These are phyloP conservation scores for Ophiostoma pallidulum DNA, from an alignment of 2,329 filamentous ascomycete genomes.

Conservation along the genomic window DNA sequence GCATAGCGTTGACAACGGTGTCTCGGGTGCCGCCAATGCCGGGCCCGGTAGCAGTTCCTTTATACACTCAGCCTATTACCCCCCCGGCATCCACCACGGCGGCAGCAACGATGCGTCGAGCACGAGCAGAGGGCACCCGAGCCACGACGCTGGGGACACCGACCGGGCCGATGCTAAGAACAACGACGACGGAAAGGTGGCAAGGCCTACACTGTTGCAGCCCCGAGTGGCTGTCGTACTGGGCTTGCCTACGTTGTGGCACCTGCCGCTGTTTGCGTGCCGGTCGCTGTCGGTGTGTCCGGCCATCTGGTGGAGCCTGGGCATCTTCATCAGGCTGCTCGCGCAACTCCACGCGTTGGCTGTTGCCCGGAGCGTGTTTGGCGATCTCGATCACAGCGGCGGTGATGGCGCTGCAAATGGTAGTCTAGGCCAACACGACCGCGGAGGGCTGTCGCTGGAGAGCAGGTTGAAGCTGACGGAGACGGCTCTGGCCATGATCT, in stretches of 20 bases:
- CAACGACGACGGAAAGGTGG: slow-evolving; percentile 11
- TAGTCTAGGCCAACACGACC: slow-evolving; percentile 2
- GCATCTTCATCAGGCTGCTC: slow-evolving; percentile 59
- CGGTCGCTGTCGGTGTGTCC: slow-evolving; percentile 64
- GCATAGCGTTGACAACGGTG: neutral
- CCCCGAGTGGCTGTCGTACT: slow-evolving; percentile 71
- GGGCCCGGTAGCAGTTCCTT: too few species aligned
- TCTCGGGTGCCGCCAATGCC: too few species aligned
- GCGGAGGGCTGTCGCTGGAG: slow-evolving; percentile 25
- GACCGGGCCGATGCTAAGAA: slow-evolving; percentile 2
- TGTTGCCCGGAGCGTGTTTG: slow-evolving; percentile 14
- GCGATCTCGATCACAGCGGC: slow-evolving; percentile 1
- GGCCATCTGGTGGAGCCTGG: slow-evolving; percentile 61
- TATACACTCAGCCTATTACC: neutral
- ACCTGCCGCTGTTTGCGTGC: slow-evolving; percentile 61
- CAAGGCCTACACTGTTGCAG: slow-evolving; percentile 46
- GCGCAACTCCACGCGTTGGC: slow-evolving; percentile 43
- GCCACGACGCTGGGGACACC: slow-evolving; percentile 3
- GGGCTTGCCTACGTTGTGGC: slow-evolving; percentile 63
- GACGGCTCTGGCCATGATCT: slow-evolving; percentile 62
- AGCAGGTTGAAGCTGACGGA: slow-evolving; percentile 52
- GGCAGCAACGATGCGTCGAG: neutral
- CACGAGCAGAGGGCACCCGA: neutral
- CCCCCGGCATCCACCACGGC: neutral
- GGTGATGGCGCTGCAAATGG: slow-evolving; percentile 24